Evolutionary conservation across 352 stramenopile genomes (phyloP), one percentile per base, ranked within the genome.

Genomic region (Thalassiosira hispida): DNA sequence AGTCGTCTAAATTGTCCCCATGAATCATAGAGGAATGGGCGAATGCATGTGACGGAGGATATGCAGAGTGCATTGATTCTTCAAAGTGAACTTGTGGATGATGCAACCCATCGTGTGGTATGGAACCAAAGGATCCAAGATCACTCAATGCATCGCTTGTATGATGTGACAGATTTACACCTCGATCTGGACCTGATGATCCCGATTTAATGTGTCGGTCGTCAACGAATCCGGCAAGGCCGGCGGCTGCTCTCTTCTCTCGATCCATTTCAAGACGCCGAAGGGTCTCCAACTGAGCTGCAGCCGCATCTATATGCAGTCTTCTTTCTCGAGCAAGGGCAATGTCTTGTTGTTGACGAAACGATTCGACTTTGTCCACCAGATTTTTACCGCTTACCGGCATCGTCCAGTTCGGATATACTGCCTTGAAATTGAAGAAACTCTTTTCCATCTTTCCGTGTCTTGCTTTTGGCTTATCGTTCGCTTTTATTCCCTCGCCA

Each of bases 391-490:
- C 84, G 8, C 81, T 89, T 55, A 66, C 8, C 20, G 73, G 61
- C 51, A 79, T 79, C 66, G 78, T 87, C 88, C 88, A 93, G 23
- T 66, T 81, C 11, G 88, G 86, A 78, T 93, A 70, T 7, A 63
- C 63, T 33, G 52, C 73, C 55, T 97, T 98, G 81, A 99, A 99
- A 62, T 95, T 98, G 60, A 98, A 94, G 77, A 98, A 98, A 44
- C 93, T 98, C 46, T 97, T 98, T 80, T 99, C 96, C 95, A 98
- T 98, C 87, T 99, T 99, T 18, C 92, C 92, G 52, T 90, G 65
- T 57, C 57, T 77, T 63, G 70, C 73, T 83, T 83, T 92, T 23
- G 79, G 81, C 49, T 61, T 63, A 47, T 31, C 53, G 66, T 81
- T 90, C 0, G 78, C 51, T 42, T 70, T 31, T 59, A 81, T 53